Percentiles rank a stretch among this genome's conserved stretches.
Evolutionary conservation across 192 early-diverging fungal genomes (phyloP).

Genomic region (Entomortierella beljakovae): DNA sequence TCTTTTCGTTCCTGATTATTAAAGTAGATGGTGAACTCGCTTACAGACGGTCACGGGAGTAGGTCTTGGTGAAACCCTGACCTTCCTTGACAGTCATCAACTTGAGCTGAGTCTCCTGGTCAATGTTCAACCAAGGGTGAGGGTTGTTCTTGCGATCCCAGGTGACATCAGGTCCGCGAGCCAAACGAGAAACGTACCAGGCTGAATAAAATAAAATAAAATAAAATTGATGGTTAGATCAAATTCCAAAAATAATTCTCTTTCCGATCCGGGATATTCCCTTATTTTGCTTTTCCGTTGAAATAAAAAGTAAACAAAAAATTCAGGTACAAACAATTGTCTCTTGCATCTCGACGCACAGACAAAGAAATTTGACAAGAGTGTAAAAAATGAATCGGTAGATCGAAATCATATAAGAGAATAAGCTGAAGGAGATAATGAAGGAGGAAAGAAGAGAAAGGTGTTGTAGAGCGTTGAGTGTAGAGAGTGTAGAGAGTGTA

Average conservation of each 20-base stretch:
- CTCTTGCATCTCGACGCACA: neutral
- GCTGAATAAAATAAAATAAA: neutral
- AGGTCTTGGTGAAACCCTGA: slow-evolving; percentile 67
- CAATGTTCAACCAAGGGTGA: slow-evolving; percentile 67
- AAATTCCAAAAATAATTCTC: slow-evolving; percentile 6
- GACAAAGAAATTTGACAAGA: neutral
- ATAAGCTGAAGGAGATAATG: neutral
- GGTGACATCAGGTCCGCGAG: slow-evolving; percentile 70
- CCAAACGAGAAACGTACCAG: slow-evolving; percentile 68
- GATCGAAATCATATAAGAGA: neutral
- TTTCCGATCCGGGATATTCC: neutral
- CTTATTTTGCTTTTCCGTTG: neutral
- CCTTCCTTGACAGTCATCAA: slow-evolving; percentile 65
- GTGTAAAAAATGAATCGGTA: neutral
- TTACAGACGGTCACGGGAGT: slow-evolving; percentile 65
- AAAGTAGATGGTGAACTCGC: neutral
- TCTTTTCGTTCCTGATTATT: neutral
- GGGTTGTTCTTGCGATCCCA: slow-evolving; percentile 68
- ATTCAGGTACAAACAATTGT: slow-evolving; percentile 4
- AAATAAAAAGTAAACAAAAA: neutral
- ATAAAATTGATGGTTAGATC: neutral
- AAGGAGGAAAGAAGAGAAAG: neutral
- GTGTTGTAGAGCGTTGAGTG: neutral
- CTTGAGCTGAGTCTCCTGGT: slow-evolving; percentile 70
- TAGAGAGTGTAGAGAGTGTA: neutral